Evolutionary conservation across 176 grass and related monocot species (phyloP), one percentile per base, ranked within the genome.

Genomic region (Lolium perenne): DNA sequence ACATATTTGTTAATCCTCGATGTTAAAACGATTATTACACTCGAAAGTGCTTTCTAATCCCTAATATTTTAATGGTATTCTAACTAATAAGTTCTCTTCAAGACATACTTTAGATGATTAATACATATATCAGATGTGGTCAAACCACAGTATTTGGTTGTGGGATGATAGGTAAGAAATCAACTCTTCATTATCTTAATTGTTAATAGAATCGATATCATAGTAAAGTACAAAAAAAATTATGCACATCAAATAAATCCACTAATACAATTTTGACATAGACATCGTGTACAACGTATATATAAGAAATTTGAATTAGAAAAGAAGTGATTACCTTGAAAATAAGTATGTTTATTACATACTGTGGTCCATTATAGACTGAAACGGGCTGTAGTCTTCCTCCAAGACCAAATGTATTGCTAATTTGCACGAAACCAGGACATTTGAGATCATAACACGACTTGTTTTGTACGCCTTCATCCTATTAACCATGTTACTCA

Each of bases 361-460:
- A 67, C 15, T 85, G 82, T 10, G 16, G 15, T 62, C 87, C 82
- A 74, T 79, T 26, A 11, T 63, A 85, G 6, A 61, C 13, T 12
- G 87, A 89, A 85, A 85, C 40, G 0, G 76, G 87, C 4, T 12
- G 20, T 72, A 85, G 1, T 75, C 54, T 77, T 53, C 38, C 61
- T 12, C 87, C 87, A 35, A 79, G 40, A 70, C 38, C 54, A 84
- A 84, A 45, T 21, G 21, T 41, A 23, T 38, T 20, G 17, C 16
- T 67, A 60, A 84, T 46, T 85, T 89, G 87, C 46, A 89, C 87
- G 17, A 89, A 89, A 51, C 87, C 81, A 84, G 87, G 74, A 49
- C 81, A 89, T 9, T 6, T 10, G 46, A 50, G 82, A 57, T 89
- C 81, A 47, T 73, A 60, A 21, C 58, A 82, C 15, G 48, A 43